Base-by-base conservation (phyloP, 2,329 filamentous ascomycete species). In the Colletotrichum eremochloae region DNA sequence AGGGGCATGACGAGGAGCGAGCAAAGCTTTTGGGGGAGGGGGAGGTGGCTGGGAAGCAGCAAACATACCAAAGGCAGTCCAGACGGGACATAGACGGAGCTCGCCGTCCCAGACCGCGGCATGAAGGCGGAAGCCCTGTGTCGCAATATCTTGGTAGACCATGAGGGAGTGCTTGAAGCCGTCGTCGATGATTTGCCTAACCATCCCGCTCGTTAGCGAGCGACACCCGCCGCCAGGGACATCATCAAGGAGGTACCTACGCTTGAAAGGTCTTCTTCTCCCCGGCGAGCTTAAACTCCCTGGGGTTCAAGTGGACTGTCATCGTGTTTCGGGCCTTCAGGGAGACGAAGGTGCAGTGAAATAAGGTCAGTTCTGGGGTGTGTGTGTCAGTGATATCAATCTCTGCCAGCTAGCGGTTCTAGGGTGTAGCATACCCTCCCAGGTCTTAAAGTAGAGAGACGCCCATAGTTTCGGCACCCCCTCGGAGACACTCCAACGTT, bases 11-110 rank as follows among this genome's bases (percentile, higher is more conserved):
- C 20, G 3, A n/a, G 42, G 31, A 12, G 29, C 12, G 15, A 31
- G 29, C 12, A 14, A 31, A 31, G 24, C 20, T 14, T 40, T 12
- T 15, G 42, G 42, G 42, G 11, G 5, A 20, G 50, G 38, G 5
- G 12, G 5, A 29, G 14, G 24, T 24, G 14, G 42, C n/a, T 11
- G 8, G 11, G 14, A 33, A 40, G 2, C 20, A 29, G 9, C 33
- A 33, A 62, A 42, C 85, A 36, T 81, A 90, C 89, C 81, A 75
- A 92, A 92, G 2, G 89, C 89, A 2, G 89, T 91, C 90, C 90
- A 92, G 11, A 92, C 84, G 1, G 89, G 90, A 75, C 88, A 90
- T 63, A 82, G 82, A 40, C 81, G 82, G 62, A 90, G 77, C 63
- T 86, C 84, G 2, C 88, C 89, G n/a, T 87, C 85, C 82, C 84